Evolutionary conservation across 2,329 filamentous ascomycete species (phyloP).

Genomic region (Ascochyta koolunga): DNA sequence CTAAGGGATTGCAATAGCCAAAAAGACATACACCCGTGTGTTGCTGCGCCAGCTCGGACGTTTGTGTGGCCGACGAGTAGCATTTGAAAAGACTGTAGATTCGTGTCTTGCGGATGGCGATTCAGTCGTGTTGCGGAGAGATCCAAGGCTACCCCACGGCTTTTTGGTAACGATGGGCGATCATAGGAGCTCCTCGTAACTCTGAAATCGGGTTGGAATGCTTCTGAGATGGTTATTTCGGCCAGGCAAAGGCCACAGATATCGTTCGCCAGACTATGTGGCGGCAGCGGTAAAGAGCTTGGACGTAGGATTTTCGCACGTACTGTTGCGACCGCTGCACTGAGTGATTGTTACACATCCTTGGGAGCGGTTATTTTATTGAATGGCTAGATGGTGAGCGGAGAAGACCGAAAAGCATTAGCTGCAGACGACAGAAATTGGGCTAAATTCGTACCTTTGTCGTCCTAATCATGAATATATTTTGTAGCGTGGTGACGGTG

Average conservation of each 20-base stretch:
- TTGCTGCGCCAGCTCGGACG: slow-evolving; percentile 9
- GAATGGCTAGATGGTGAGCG: slow-evolving; percentile 14
- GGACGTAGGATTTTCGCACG: neutral
- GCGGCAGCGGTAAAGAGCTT: slow-evolving; percentile 2
- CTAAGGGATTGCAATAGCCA: slow-evolving; percentile 24
- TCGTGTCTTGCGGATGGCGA: slow-evolving; percentile 4
- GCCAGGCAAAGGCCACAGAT: slow-evolving; percentile 1
- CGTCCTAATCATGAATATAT: slow-evolving; percentile 21
- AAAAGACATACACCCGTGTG: slow-evolving; percentile 10
- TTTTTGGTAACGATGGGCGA: neutral
- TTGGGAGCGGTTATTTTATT: neutral
- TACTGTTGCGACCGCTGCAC: neutral
- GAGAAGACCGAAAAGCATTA: slow-evolving; percentile 3
- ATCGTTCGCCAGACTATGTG: neutral
- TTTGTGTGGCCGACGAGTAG: slow-evolving; percentile 23
- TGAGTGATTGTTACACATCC: neutral
- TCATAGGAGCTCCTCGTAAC: neutral
- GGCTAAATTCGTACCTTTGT: neutral
- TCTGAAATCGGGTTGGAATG: slow-evolving; percentile 10
- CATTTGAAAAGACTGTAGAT: slow-evolving; percentile 24
- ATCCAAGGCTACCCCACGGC: slow-evolving; percentile 10
- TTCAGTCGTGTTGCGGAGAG: slow-evolving; percentile 12
- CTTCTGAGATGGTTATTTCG: slow-evolving; percentile 5
- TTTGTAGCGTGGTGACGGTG: slow-evolving; percentile 10
- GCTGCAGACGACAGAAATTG: neutral